Evolutionary conservation across 2,329 filamentous ascomycete genomes (phyloP).

Genomic region (Nothopassalora personata): DNA sequence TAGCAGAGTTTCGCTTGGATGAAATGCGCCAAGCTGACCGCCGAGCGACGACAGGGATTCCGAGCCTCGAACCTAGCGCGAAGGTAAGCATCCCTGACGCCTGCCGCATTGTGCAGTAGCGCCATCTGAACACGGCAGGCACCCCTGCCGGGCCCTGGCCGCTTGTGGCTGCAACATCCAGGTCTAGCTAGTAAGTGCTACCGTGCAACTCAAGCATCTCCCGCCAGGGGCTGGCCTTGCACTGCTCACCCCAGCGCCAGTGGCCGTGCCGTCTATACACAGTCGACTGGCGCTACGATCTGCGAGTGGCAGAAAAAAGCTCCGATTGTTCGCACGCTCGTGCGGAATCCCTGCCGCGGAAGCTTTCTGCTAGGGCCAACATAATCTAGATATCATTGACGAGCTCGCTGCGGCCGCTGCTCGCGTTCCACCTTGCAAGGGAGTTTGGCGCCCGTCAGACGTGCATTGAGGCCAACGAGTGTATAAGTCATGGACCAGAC

Average conservation of each 20-base stretch:
- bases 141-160: background rate
- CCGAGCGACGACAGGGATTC: background rate
- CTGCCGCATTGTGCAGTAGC: background rate
- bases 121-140: background rate
- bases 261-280: background rate
- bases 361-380: slow-evolving; percentile 18
- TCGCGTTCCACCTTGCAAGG: background rate
- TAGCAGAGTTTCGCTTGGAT: slow-evolving; percentile 1
- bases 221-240: background rate
- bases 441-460: slow-evolving; percentile 21
- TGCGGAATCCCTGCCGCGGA: slow-evolving; percentile 8
- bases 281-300: slow-evolving; percentile 3
- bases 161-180: background rate
- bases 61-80: background rate
- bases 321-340: background rate
- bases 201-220: background rate
- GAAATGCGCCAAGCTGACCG: background rate
- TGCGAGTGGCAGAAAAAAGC: slow-evolving; percentile 13
- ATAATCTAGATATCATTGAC: slow-evolving; percentile 24
- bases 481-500: slow-evolving; percentile 19
- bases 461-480: slow-evolving; percentile 19
- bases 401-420: slow-evolving; percentile 5
- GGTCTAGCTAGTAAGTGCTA: background rate
- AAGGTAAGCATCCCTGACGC: background rate
- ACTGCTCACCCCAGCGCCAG: background rate